These are phyloP conservation scores for Blepharisma japonicum DNA, from an alignment of 73 alveolate genomes.

Conservation along the genomic window DNA sequence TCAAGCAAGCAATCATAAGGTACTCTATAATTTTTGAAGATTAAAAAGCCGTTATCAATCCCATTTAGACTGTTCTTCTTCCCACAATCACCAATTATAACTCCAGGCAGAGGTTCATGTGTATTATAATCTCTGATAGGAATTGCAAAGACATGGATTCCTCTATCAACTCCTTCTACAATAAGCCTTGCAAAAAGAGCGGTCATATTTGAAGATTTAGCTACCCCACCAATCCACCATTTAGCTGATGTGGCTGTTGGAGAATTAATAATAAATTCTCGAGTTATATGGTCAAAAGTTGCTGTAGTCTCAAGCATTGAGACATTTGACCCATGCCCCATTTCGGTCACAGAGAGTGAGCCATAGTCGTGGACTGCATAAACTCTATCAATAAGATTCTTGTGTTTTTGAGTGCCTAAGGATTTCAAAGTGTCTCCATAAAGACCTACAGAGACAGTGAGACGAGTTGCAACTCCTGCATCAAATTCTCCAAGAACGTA, in stretches of 20 bases:
- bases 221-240: slow-evolving; percentile 86
- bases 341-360: slow-evolving; percentile 49
- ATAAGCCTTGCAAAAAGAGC: slow-evolving; percentile 67
- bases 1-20: slow-evolving; percentile 69
- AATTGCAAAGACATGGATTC: slow-evolving; percentile 78
- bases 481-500: background rate
- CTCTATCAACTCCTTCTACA: slow-evolving; percentile 54
- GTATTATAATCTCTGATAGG: slow-evolving; percentile 58
- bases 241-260: slow-evolving; percentile 67
- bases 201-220: slow-evolving; percentile 59
- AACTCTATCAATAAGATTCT: background rate
- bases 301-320: slow-evolving; percentile 75
- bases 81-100: slow-evolving; percentile 84
- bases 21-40: slow-evolving; percentile 62
- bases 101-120: slow-evolving; percentile 66
- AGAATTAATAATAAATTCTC: slow-evolving; percentile 66
- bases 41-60: slow-evolving; percentile 76
- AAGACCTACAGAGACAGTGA: background rate
- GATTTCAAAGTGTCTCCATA: background rate
- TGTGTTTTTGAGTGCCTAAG: background rate
- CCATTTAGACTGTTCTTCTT: slow-evolving; percentile 73
- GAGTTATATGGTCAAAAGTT: slow-evolving; percentile 53
- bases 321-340: slow-evolving; percentile 90
- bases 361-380: background rate
- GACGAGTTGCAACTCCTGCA: background rate